phyloP scores from a whole-genome alignment of 768 basidiomycete species.

The Leccinum rimulosum region DNA sequence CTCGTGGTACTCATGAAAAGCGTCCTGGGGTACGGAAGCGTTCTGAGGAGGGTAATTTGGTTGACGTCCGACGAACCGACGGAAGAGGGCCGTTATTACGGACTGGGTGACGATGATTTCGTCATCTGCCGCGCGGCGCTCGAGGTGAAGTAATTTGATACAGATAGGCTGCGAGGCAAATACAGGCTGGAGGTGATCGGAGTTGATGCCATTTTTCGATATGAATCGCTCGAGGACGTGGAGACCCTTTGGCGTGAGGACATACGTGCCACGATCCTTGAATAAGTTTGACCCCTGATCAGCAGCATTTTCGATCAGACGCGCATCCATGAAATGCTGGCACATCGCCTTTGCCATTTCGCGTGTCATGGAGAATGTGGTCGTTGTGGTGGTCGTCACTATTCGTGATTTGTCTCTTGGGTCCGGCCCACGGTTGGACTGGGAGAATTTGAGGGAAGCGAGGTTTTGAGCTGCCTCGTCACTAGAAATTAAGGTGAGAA shows the following conservation, averaged over 20 bases:
- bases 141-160: conserved; percentile 96
- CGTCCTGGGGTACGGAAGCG: conserved; percentile 48
- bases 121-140: conserved; percentile 88
- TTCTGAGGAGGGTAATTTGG: conserved; percentile 70
- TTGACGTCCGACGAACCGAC: conserved; percentile 86
- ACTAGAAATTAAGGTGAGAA: conserved; percentile 40
- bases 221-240: conserved; percentile 99
- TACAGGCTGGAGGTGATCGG: conserved; percentile 86
- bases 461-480: conserved; percentile 95
- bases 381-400: conserved; percentile 98
- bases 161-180: conserved; percentile 94
- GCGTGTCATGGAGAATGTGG: conserved; percentile 98
- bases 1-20: conserved; percentile 74
- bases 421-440: conserved; percentile 97
- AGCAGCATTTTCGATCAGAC: conserved; percentile 93
- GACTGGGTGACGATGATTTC: conserved; percentile 95
- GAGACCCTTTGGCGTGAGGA: conserved; percentile 94
- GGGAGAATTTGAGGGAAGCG: conserved; percentile 95
- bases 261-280: conserved; percentile 97
- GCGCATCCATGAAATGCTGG: conserved; percentile 99
- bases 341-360: conserved; percentile 99
- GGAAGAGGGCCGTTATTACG: conserved; percentile 92
- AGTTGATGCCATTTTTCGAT: conserved; percentile 97
- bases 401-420: conserved; percentile 97
- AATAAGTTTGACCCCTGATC: conserved; percentile 87